These are phyloP conservation scores for Trichoderma orchidacearum DNA, from an alignment of 495 filamentous ascomycete genomes.

Conservation along the genomic window DNA sequence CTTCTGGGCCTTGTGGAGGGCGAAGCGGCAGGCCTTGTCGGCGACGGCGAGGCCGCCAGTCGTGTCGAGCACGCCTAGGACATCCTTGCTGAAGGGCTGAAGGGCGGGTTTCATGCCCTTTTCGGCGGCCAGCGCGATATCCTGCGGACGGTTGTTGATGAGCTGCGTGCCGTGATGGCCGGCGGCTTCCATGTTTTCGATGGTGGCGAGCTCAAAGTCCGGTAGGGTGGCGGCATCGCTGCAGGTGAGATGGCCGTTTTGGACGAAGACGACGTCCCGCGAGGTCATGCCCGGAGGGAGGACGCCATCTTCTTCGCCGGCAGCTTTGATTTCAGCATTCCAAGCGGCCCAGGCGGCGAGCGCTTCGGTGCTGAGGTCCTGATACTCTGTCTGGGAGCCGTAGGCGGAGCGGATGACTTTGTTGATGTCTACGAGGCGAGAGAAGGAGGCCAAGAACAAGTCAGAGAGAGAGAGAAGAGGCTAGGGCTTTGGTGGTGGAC, in stretches of 20 bases:
- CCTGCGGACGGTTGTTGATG: slow-evolving; percentile 12
- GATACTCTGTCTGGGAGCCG: slow-evolving; percentile 24
- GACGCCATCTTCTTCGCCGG: not conserved
- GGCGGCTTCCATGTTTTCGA: not conserved
- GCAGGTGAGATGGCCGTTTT: not conserved
- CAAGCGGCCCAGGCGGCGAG: slow-evolving; percentile 23
- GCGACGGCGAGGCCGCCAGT: slow-evolving; percentile 25
- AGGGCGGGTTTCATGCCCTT: slow-evolving; percentile 2
- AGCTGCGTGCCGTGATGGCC: slow-evolving; percentile 9
- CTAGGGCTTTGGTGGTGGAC: not conserved
- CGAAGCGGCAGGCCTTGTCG: slow-evolving; percentile 27
- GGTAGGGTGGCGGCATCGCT: not conserved
- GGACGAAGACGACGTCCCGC: slow-evolving; percentile 5
- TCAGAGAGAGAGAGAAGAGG: not conserved
- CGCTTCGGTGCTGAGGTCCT: slow-evolving; percentile 26
- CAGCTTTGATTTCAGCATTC: slow-evolving; percentile 20
- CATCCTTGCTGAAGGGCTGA: slow-evolving; percentile 6
- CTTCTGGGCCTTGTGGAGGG: slow-evolving; percentile 19
- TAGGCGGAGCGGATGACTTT: slow-evolving; percentile 32
- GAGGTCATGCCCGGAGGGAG: not conserved
- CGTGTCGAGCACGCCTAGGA: slow-evolving; percentile 21
- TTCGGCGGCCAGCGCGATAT: slow-evolving; percentile 15
- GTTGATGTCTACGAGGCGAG: slow-evolving; percentile 26
- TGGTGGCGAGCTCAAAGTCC: not conserved
- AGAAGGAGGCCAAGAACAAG: too few species aligned